Base-by-base conservation (phyloP, 345 rosid species). In the Camelina neglecta region DNA sequence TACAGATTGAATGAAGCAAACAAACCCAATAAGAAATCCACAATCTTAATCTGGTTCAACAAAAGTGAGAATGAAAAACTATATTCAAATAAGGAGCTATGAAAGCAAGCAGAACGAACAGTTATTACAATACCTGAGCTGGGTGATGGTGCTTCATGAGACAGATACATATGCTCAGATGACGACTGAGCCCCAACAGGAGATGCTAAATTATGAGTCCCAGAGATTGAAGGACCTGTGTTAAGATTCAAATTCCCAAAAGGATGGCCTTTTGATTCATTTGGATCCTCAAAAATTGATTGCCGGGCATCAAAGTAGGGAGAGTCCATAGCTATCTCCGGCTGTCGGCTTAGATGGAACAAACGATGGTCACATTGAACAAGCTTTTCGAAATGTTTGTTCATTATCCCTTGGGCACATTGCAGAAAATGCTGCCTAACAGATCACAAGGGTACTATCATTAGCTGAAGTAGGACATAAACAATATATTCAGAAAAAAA, bases 281-380 rank as follows among this genome's bases (percentile, higher is more conserved):
- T 85, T n/a, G 68, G 85, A 80, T 89, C 93, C 86, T 88, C 96
- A 79, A 89, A 90, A 45, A 87, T 82, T 23, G 88, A 86, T 64
- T 85, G 65, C 38, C 83, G 83, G 41, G 78, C 75, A 72, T 90
- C 97, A 72, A 93, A 96, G 84, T 68, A 88, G 33, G 96, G 99
- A 44, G 97, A 89, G 75, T 87, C 93, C 82, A 91, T 72, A 53
- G 59, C 57, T 78, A 87, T 83, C 81, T 88, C 96, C 1, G 91
- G 93, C 82, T 91, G 94, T 70, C 44, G 85, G 84, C 99, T 93
- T 75, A 96, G 78, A 70, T 85, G 87, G 81, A 85, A 87, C 75
- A 96, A 83, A 11, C 97, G 93, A 87, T 83, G 79, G 76, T 93
- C 97, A 74, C 99, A 96, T 60, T 96, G 99, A 75, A 96, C 89